These are phyloP conservation scores for Gossypium lobatum DNA, from an alignment of 441 rosid species.

Conservation along the genomic window DNA sequence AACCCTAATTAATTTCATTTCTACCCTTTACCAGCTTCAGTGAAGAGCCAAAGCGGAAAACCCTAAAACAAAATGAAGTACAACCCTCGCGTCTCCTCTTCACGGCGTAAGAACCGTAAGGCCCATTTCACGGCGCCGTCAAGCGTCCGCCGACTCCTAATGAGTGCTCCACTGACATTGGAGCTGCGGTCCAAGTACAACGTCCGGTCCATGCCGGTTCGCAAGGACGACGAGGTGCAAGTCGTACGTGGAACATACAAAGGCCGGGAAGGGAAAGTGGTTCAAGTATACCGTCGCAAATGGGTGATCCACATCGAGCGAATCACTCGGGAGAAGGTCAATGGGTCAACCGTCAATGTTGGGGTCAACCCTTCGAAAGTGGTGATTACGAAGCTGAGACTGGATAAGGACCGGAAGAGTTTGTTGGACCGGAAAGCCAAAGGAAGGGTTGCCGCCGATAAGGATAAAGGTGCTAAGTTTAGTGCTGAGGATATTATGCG, in stretches of 20 bases:
- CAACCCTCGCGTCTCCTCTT: constrained; percentile 65
- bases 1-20: no score
- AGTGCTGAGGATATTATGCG: constrained; percentile 52
- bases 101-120: constrained; percentile 81
- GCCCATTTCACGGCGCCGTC: constrained; percentile 78
- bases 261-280: constrained; percentile 79
- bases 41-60: no score
- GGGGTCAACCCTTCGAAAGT: constrained; percentile 75
- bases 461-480: constrained; percentile 80
- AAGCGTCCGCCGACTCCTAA: constrained; percentile 59
- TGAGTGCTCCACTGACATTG: constrained; percentile 60
- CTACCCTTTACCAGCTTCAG: no score
- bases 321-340: constrained; percentile 77
- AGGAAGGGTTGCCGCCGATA: constrained; percentile 68
- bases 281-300: constrained; percentile 72
- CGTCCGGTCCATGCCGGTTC: constrained; percentile 75
- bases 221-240: constrained; percentile 83
- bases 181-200: constrained; percentile 74
- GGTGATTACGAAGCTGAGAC: constrained; percentile 62
- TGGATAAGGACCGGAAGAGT: constrained; percentile 72
- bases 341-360: constrained; percentile 74
- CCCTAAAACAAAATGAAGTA: constrained; percentile 48
- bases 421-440: constrained; percentile 71
- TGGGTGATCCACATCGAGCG: constrained; percentile 93
- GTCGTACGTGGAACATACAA: constrained; percentile 73